Evolutionary conservation across 331 rosid genomes (phyloP), one percentile per base, ranked within the genome.

Genomic region (Cydonia oblonga): DNA sequence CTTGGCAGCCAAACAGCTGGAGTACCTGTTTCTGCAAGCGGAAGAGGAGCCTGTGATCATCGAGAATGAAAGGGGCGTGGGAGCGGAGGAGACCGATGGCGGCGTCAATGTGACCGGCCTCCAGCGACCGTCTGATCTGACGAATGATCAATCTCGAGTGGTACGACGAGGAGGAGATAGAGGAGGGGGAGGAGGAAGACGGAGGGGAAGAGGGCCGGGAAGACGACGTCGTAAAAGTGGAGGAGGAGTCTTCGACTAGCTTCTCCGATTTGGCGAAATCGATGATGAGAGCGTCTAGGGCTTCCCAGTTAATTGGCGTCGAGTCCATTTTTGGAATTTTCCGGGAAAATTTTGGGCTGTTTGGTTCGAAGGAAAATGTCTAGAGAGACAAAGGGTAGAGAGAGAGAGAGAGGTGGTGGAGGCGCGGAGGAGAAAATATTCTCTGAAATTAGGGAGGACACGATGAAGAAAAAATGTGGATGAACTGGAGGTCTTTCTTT

Each of bases 201-300:
- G 84, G 40, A 13, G 95, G 76, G 7, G 87, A 10, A 40, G 46
- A 40, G 46, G 46, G 46, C 15, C 14, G 15, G 46, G 46, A 79
- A 2, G 83, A 24, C 20, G 85, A 62, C 22, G 85, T 46, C n/a
- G 80, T 16, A 52, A 54, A 61, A 11, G 73, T 42, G 44, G 87
- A 80, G 70, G 83, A 82, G 35, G 87, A 96, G 74, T 87, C 84
- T 42, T 89, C 97, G 71, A 91, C 72, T 59, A 95, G 87, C 80
- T 91, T 89, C 85, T 95, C 99, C 26, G 95, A 89, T 83, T 88
- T 91, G 24, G 96, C 99, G 77, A 95, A 95, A 65, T 91, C 97
- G 86, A 91, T 84, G 3, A 95, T 66, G 8, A 95, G 82, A 35
- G 90, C 69, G 75, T 95, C 99, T 4, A 95, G 96, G 10, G 97